phyloP scores from a whole-genome alignment of 805 yeast species.

The Wickerhamomyces bovis region DNA sequence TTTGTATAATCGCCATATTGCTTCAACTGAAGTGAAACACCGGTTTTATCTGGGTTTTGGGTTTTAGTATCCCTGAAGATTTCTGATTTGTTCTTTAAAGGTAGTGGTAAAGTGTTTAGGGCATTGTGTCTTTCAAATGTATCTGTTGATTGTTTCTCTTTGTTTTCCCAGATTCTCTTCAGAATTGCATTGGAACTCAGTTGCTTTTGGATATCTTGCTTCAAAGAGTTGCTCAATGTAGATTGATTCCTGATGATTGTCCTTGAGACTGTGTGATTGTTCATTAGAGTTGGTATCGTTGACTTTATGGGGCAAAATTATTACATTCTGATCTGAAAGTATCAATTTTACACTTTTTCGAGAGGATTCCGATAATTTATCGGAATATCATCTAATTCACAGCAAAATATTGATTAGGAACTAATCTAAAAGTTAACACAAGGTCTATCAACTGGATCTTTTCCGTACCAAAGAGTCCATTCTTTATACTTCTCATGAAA shows the following conservation, averaged over 20 bases:
- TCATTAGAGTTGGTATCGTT: not conserved
- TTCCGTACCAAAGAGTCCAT: conserved; percentile 65
- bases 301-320: not conserved
- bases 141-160: not conserved
- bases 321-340: no score
- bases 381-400: not conserved
- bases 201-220: not conserved
- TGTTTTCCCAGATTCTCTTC: not conserved
- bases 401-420: no score
- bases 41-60: not conserved
- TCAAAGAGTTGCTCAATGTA: not conserved
- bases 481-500: conserved; percentile 42
- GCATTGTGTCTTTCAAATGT: not conserved
- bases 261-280: not conserved
- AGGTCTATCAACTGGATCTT: conserved; percentile 58
- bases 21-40: conserved; percentile 21
- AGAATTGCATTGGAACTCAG: not conserved
- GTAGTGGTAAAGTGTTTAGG: not conserved
- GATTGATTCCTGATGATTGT: not conserved
- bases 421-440: conserved; percentile 22
- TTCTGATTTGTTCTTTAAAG: not conserved
- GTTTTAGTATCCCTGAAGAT: not conserved
- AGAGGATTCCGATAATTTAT: no score
- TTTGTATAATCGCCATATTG: conserved; percentile 42
- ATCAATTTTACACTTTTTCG: no score